Evolutionary conservation across 169 alveolate genomes (phyloP).

Genomic region (Plasmodium falciparum): DNA sequence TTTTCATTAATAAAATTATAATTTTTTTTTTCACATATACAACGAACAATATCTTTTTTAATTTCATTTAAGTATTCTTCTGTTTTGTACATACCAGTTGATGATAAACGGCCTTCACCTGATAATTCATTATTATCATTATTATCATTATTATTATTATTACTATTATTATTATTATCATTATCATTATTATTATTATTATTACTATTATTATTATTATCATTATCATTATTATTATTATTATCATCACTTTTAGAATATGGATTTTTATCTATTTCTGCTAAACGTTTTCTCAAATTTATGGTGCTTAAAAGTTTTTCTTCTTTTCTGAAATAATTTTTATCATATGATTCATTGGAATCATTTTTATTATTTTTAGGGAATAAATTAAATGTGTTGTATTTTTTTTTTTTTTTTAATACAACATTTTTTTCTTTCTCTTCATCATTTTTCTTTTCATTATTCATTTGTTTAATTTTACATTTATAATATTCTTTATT

Average conservation of each 20-base stretch:
- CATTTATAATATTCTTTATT: not conserved
- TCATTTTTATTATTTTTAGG: not conserved
- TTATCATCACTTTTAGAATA: not conserved
- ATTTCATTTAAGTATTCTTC: slow-evolving; percentile 38
- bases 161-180: not conserved
- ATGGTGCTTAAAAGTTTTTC: too few species aligned
- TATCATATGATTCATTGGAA: not conserved
- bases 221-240: not conserved
- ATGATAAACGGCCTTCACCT: too few species aligned
- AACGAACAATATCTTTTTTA: slow-evolving; percentile 56
- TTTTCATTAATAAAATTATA: slow-evolving; percentile 42
- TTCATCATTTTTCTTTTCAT: slow-evolving; percentile 1
- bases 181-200: slow-evolving; percentile 3
- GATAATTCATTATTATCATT: slow-evolving; percentile 12
- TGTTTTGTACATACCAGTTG: slow-evolving; percentile 1
- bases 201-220: not conserved
- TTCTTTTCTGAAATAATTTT: not conserved
- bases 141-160: not conserved
- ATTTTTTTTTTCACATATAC: slow-evolving; percentile 67
- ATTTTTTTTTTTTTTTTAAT: not conserved
- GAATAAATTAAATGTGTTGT: not conserved
- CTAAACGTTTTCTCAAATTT: too few species aligned
- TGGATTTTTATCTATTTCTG: not conserved
- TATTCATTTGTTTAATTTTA: not conserved
- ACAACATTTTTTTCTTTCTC: not conserved